Evolutionary conservation across 768 basidiomycete genomes (phyloP), one percentile per base, ranked within the genome.

Genomic region (Psilocybe sp.): DNA sequence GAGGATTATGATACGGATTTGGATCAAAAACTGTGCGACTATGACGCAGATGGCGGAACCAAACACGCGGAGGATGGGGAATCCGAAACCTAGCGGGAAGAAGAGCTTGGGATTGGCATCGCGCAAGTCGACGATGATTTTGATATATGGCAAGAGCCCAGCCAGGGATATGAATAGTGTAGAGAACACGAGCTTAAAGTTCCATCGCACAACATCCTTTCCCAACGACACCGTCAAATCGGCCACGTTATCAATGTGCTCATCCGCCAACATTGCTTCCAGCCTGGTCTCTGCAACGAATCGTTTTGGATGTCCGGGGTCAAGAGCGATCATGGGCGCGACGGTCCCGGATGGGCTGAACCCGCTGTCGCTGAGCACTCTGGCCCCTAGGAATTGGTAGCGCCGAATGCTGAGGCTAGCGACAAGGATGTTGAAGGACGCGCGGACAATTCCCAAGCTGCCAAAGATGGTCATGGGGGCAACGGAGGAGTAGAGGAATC

Each of bases 381-480:
- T 35, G 1, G 52, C 52, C 6, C 52, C 52, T 32, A 54, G 38
- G 38, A 54, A 54, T 18, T 44, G 43, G n/a, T 20, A 46, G 14
- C 34, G 31, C 5, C 6, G 48, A 14, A 49, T 40, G 38, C 39
- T 54, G 44, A 54, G 39, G 20, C 48, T 45, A 14, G 52, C 52
- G 19, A 56, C 16, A 20, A 56, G 38, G 35, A 56, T 43, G 28
- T 49, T 52, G 44, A 56, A 49, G 37, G 43, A 43, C 5, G 51
- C 54, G 19, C 39, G 23, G 4, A 52, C 54, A 35, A 49, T 49
- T 9, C 54, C 54, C 16, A 56, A 45, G 35, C 54, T 56, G 9
- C 54, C 54, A 28, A 56, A 56, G 38, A 56, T 52, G 2, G 54
- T 52, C 28, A 56, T 19, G 6, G 50, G 47, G 8, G 54, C 38